Evolutionary conservation across 257 asterid species (phyloP).

Genomic region (Solanum raphanifolium): DNA sequence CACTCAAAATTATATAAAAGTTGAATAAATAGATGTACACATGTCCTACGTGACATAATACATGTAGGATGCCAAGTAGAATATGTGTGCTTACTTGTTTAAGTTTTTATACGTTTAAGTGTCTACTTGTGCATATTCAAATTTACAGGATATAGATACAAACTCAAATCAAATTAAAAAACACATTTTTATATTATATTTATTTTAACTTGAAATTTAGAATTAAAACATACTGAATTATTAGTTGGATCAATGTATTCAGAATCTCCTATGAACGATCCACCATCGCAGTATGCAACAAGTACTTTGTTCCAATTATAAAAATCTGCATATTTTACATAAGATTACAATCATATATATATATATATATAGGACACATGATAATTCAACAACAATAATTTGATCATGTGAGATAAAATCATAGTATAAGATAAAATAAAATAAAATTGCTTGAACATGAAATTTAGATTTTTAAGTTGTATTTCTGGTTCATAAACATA

Average conservation of each 20-base stretch:
- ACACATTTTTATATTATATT: background rate
- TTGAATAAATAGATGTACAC: background rate
- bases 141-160: background rate
- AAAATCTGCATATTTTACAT: background rate
- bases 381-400: background rate
- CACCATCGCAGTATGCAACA: background rate
- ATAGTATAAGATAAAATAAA: too few species aligned
- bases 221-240: background rate
- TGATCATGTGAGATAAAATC: background rate
- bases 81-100: background rate
- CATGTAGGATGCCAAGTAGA: background rate
- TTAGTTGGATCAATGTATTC: background rate
- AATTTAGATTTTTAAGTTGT: background rate
- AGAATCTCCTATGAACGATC: background rate
- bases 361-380: background rate
- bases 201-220: background rate
- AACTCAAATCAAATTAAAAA: background rate
- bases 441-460: fast-evolving
- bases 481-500: background rate
- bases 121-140: background rate
- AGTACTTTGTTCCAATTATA: background rate
- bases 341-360: background rate
- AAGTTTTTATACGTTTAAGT: background rate
- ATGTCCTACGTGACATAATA: background rate
- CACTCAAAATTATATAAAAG: background rate